These are phyloP conservation scores for Pythium aquatile DNA, from an alignment of 352 stramenopile genomes.

Conservation along the genomic window DNA sequence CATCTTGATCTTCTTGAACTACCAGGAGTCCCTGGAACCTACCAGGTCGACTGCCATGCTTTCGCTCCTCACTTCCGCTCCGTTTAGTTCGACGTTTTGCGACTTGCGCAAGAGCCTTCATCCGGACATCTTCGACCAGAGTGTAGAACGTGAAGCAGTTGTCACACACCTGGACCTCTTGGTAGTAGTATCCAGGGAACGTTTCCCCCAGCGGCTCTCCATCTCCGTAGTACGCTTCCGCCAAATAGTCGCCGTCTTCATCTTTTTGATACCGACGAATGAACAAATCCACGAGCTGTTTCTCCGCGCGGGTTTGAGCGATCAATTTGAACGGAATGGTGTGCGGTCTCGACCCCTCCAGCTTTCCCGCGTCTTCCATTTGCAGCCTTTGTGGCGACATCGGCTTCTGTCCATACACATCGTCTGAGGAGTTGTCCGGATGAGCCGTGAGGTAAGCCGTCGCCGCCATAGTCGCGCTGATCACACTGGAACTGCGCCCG, in stretches of 20 bases:
- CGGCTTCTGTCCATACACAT: constrained; percentile 29
- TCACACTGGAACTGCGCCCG: constrained; percentile 44
- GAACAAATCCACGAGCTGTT: constrained; percentile 76
- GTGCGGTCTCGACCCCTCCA: constrained; percentile 21
- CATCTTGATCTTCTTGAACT: constrained; percentile 17
- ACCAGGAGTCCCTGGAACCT: neutral
- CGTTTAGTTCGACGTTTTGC: constrained; percentile 15
- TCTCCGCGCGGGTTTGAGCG: constrained; percentile 73
- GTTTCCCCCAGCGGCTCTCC: constrained; percentile 67
- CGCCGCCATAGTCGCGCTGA: constrained; percentile 47
- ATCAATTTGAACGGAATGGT: constrained; percentile 82
- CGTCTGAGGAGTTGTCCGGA: constrained; percentile 28
- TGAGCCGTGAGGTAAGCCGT: constrained; percentile 53
- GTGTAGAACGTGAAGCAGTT: constrained; percentile 84
- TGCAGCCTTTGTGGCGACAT: constrained; percentile 39
- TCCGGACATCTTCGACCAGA: constrained; percentile 70
- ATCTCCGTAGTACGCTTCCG: constrained; percentile 72
- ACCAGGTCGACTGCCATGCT: neutral
- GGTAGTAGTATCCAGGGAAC: constrained; percentile 84
- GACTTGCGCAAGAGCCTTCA: constrained; percentile 57
- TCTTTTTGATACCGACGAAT: constrained; percentile 72
- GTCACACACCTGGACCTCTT: constrained; percentile 70
- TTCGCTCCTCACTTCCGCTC: constrained; percentile 5
- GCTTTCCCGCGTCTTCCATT: constrained; percentile 17
- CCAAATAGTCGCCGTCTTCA: constrained; percentile 76